phyloP scores from a whole-genome alignment of 2,329 filamentous ascomycete genomes.

The Trichoderma sp. region DNA sequence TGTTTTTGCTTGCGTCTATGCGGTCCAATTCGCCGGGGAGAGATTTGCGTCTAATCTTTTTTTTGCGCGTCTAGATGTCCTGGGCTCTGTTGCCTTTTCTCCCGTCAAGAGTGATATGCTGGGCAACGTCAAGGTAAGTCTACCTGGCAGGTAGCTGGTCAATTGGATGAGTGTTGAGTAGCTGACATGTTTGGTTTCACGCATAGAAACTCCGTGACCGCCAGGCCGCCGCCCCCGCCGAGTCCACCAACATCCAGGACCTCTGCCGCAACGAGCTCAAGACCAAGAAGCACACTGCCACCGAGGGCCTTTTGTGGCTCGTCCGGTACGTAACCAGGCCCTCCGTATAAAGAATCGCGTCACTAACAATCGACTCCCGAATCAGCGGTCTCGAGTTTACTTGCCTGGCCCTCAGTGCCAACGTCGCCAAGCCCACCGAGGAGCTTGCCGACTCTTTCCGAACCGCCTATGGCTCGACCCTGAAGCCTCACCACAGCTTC shows the following conservation, averaged over 20 bases:
- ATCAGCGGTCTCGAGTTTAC: conserved; percentile 90
- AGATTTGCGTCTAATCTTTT: neutral
- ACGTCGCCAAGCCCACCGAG: conserved; percentile 62
- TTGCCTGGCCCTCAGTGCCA: conserved; percentile 74
- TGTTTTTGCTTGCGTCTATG: neutral
- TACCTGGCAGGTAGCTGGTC: neutral
- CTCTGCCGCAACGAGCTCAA: conserved; percentile 85
- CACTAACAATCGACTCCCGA: neutral
- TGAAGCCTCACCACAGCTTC: conserved; percentile 90
- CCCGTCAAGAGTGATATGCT: conserved; percentile 89
- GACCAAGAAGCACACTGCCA: conserved; percentile 81
- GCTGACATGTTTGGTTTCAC: conserved; percentile 21
- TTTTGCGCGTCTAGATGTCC: conserved; percentile 45
- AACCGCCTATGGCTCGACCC: conserved; percentile 75
- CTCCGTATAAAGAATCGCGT: neutral
- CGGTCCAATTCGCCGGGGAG: too few species aligned
- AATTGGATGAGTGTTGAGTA: neutral
- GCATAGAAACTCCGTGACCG: conserved; percentile 82
- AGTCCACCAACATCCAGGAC: conserved; percentile 80
- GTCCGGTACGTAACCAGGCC: conserved; percentile 59
- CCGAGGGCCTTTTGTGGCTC: conserved; percentile 89
- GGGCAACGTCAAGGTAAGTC: conserved; percentile 79
- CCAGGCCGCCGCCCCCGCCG: conserved; percentile 70
- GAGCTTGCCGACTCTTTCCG: conserved; percentile 88
- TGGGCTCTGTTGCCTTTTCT: conserved; percentile 73